Conservation (phyloP, 371 early-diverging fungal genomes). For the Nosema granulosis region DNA sequence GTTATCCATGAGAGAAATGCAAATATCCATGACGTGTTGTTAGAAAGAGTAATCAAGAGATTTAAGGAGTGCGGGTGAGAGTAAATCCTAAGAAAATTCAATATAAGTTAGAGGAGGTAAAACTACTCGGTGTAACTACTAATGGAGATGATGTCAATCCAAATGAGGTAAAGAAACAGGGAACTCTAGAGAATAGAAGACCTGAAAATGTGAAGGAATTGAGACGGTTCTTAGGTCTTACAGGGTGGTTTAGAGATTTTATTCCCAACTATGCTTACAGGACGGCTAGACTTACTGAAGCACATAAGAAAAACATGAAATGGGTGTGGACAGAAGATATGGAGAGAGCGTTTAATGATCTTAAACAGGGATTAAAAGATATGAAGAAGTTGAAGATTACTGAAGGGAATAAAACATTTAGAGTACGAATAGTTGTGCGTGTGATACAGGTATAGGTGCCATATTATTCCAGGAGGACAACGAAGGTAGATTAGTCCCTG, state of each 20-base stretch:
- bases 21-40: slow-evolving; percentile 28
- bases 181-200: slow-evolving; percentile 14
- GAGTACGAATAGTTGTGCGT: slow-evolving; percentile 42
- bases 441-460: not conserved
- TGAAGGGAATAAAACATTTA: slow-evolving; percentile 40
- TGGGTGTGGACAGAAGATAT: slow-evolving; percentile 23
- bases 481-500: not conserved
- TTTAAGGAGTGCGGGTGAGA: slow-evolving; percentile 16
- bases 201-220: slow-evolving; percentile 13
- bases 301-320: slow-evolving; percentile 13
- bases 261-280: slow-evolving; percentile 1
- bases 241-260: slow-evolving; percentile 17
- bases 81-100: slow-evolving; percentile 33
- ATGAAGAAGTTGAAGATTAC: slow-evolving; percentile 26
- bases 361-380: slow-evolving; percentile 16
- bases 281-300: slow-evolving; percentile 6
- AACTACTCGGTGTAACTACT: slow-evolving; percentile 42
- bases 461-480: not conserved
- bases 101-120: slow-evolving; percentile 26
- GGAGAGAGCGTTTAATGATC: slow-evolving; percentile 10
- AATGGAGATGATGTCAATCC: slow-evolving; percentile 4
- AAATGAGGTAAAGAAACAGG: slow-evolving; percentile 24
- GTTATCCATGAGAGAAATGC: slow-evolving; percentile 24
- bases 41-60: slow-evolving; percentile 20
- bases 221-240: slow-evolving; percentile 14